phyloP scores from a whole-genome alignment of 2,329 filamentous ascomycete species.

The Pseudocercospora pini-densiflorae region DNA sequence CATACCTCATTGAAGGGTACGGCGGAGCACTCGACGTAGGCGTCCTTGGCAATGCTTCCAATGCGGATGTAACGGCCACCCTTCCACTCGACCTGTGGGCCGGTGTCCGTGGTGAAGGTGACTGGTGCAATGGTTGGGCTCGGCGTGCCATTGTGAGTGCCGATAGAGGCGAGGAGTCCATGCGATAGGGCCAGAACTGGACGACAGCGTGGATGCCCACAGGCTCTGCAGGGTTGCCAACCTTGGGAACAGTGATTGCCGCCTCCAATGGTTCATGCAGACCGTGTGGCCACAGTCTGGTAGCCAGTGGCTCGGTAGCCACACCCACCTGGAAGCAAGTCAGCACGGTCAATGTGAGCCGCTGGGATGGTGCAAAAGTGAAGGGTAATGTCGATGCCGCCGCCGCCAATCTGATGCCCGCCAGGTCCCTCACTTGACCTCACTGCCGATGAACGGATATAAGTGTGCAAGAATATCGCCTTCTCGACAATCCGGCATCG shows the following conservation, averaged over 20 bases:
- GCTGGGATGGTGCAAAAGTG: background rate
- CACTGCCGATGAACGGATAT: background rate
- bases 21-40: conserved; percentile 1
- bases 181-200: no score
- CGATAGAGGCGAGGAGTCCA: no score
- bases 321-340: background rate
- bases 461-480: background rate
- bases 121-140: background rate
- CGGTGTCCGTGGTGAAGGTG: conserved; percentile 4
- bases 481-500: background rate
- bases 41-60: conserved; percentile 9
- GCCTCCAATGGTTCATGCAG: background rate
- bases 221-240: no score
- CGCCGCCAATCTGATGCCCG: background rate
- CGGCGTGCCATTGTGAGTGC: background rate
- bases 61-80: conserved; percentile 34
- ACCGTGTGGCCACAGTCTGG: background rate
- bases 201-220: no score
- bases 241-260: background rate
- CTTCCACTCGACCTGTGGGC: conserved; percentile 12
- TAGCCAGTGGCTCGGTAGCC: background rate
- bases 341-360: background rate
- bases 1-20: no score
- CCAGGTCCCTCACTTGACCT: background rate
- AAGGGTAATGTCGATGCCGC: background rate